Conservation (phyloP, 1,284 basidiomycete genomes). For the Ustilago loliicola region DNA sequence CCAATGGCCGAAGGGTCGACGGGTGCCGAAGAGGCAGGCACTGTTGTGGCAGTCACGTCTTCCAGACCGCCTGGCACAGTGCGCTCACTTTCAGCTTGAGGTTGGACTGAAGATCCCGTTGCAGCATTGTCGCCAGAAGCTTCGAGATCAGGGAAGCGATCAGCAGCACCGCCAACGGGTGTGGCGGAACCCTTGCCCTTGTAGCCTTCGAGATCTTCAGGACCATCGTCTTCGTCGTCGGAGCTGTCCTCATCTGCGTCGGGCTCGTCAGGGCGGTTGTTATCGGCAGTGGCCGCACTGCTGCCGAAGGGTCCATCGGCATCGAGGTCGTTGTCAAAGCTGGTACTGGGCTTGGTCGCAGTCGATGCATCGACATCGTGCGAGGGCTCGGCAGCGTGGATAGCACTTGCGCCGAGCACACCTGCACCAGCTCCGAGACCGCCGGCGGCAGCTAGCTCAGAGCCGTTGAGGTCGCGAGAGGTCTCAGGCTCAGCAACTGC, state of each 20-base stretch:
- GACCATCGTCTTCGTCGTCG: slow-evolving; percentile 60
- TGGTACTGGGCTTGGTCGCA: slow-evolving; percentile 10
- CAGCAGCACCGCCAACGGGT: slow-evolving; percentile 29
- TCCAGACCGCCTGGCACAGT: slow-evolving; percentile 43
- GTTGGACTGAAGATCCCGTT: background rate
- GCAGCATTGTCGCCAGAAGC: background rate
- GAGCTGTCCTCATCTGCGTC: slow-evolving; percentile 55
- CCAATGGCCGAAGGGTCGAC: slow-evolving; percentile 47
- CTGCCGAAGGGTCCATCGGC: slow-evolving; percentile 35
- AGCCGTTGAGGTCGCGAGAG: slow-evolving; percentile 26
- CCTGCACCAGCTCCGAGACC: slow-evolving; percentile 23
- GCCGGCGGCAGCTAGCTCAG: slow-evolving; percentile 25
- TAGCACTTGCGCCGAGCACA: slow-evolving; percentile 14
- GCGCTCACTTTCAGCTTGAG: slow-evolving; percentile 22
- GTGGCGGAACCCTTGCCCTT: slow-evolving; percentile 22
- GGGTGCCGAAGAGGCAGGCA: slow-evolving; percentile 25
- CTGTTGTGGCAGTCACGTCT: slow-evolving; percentile 29
- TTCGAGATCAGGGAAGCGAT: slow-evolving; percentile 44
- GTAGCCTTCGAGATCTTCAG: slow-evolving; percentile 59
- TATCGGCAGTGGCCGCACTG: slow-evolving; percentile 19
- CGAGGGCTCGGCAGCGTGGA: slow-evolving; percentile 22
- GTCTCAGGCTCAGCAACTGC: slow-evolving; percentile 66
- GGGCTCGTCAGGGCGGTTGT: slow-evolving; percentile 52
- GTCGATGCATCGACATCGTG: slow-evolving; percentile 10
- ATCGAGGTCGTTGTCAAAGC: slow-evolving; percentile 7